Percentiles rank a stretch among this genome's conserved stretches.
These are phyloP conservation scores for Laguncularia racemosa DNA, from an alignment of 345 rosid species.

Conservation along the genomic window DNA sequence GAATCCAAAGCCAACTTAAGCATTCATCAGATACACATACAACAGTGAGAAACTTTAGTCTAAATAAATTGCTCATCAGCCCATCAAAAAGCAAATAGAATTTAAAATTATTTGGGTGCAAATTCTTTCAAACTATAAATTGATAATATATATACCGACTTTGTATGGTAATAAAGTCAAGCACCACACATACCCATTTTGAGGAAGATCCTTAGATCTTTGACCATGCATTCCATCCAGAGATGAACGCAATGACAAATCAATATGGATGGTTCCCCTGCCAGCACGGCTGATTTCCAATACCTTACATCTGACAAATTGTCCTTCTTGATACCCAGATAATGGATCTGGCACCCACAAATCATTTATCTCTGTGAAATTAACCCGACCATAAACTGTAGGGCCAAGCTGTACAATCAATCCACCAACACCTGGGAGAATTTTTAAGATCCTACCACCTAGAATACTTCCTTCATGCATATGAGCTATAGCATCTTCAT, in stretches of 20 bases:
- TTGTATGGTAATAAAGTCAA: neutral
- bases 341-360: constrained; percentile 67
- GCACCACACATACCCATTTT: constrained; percentile 36
- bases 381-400: constrained; percentile 68
- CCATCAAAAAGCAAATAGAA: no score
- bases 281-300: constrained; percentile 59
- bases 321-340: constrained; percentile 61
- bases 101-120: neutral
- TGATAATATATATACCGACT: no score
- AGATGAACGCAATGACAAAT: constrained; percentile 61
- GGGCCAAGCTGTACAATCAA: constrained; percentile 86
- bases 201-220: constrained; percentile 25
- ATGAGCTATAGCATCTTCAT: constrained; percentile 33
- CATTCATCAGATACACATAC: no score
- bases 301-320: constrained; percentile 90
- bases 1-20: no score
- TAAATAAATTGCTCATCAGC: no score
- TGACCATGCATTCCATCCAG: constrained; percentile 47
- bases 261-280: constrained; percentile 61
- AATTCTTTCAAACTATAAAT: no score
- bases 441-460: constrained; percentile 80
- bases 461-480: constrained; percentile 69
- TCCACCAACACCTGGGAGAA: constrained; percentile 77
- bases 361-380: constrained; percentile 75
- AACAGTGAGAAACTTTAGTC: no score